phyloP scores from a whole-genome alignment of 208 protist species.

The Wallacemonas rigidus region DNA sequence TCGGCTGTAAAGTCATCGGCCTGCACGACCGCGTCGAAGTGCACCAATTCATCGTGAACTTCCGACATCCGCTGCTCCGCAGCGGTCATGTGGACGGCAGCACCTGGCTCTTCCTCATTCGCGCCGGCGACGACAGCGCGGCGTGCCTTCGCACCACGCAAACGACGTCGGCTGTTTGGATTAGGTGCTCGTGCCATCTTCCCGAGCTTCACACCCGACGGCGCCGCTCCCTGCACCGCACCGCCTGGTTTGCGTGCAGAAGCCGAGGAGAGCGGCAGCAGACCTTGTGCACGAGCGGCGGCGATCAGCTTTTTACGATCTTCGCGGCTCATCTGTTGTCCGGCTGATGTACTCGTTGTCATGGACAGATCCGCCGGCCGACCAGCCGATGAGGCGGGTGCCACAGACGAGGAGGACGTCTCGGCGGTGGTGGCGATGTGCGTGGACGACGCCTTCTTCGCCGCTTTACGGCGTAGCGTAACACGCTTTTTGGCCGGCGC shows the following conservation, averaged over 20 bases:
- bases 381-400: no score
- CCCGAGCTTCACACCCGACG: background rate
- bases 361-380: no score
- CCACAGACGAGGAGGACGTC: background rate
- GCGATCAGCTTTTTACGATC: conserved; percentile 14
- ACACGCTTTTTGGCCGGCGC: conserved; percentile 5
- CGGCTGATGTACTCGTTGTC: background rate
- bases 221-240: no score
- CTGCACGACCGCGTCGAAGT: conserved; percentile 60
- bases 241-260: background rate
- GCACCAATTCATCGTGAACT: conserved; percentile 49
- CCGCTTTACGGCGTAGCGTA: background rate
- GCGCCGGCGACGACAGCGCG: conserved; percentile 1
- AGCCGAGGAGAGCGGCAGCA: conserved; percentile 9
- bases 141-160: background rate
- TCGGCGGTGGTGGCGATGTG: background rate
- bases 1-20: conserved; percentile 50
- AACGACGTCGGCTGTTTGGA: conserved; percentile 4
- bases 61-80: conserved; percentile 53
- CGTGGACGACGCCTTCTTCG: background rate
- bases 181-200: background rate
- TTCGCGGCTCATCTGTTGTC: background rate
- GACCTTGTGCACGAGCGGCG: conserved; percentile 22
- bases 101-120: background rate
- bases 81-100: conserved; percentile 12